A percentile compares a stretch with the other conserved stretches of the same genome.
These are phyloP conservation scores for Dryadomyces quercus-mongolicae DNA, from an alignment of 2,329 filamentous ascomycete species.

Conservation along the genomic window DNA sequence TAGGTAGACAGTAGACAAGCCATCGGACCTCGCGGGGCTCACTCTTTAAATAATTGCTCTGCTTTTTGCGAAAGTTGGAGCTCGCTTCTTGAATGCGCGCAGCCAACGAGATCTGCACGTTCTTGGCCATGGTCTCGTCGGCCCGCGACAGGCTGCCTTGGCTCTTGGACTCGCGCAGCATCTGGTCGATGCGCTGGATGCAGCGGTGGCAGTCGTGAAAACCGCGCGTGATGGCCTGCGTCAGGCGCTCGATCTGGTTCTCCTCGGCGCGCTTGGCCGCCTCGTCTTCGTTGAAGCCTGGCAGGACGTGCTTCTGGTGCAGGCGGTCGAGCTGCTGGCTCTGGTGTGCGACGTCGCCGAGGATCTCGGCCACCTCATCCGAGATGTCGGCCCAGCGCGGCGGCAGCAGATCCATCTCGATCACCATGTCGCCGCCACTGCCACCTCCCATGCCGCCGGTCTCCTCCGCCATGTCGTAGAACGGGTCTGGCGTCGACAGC, in stretches of 20 bases:
- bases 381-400: constrained; percentile 93
- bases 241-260: constrained; percentile 77
- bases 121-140: constrained; percentile 91
- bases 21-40: constrained; percentile 19
- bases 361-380: constrained; percentile 78
- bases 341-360: constrained; percentile 70
- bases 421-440: constrained; percentile 71
- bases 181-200: constrained; percentile 76
- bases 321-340: constrained; percentile 78
- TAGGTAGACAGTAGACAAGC: too few relatives aligned
- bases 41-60: constrained; percentile 94
- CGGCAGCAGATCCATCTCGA: constrained; percentile 95
- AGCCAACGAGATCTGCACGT: constrained; percentile 87
- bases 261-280: constrained; percentile 71
- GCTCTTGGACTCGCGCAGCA: constrained; percentile 71
- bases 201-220: constrained; percentile 86
- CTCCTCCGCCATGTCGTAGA: constrained; percentile 66
- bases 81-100: constrained; percentile 83
- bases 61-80: constrained; percentile 89
- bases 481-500: constrained; percentile 60
- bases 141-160: constrained; percentile 62
- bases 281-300: constrained; percentile 92
- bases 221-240: constrained; percentile 74
- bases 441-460: neutral
- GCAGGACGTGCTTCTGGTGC: constrained; percentile 93